Base-by-base conservation (phyloP, 306 rosid species). In the Pueraria montana region DNA sequence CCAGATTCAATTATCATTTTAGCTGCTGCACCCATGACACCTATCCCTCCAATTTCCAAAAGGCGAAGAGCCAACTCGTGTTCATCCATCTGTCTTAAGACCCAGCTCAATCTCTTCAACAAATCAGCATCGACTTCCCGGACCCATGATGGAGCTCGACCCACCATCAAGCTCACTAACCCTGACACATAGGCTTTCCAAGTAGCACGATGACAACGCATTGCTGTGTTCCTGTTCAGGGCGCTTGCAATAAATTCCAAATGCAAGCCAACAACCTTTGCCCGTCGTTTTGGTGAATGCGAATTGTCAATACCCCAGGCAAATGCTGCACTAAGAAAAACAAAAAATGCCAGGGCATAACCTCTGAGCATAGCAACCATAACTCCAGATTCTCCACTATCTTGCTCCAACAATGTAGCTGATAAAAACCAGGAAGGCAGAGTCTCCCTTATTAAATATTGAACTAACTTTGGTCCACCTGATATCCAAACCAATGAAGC, bases 401-500 rank as follows among this genome's bases (percentile, higher is more conserved):
- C 95, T 72, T 77, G 78, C 76, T 90, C 86, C 24, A 75, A 81
- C 62, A 71, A 79, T 74, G 76, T 85, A 52, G 85, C 78, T 4
- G 98, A 90, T 77, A 95, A 80, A 80, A 95, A 92, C 98, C 96
- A 93, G 45, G 93, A 89, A 66, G 98, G 98, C 45, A 95, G 45
- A 61, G 93, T 95, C 82, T 92, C 99, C 67, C 82, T 91, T 45
- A 92, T 89, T 86, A 93, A 78, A 3, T 91, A 87, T 26, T 89
- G 93, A 85, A 92, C 94, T 78, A 95, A 78, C 69, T 79, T 88
- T 13, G 83, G 73, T 14, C 99, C 98, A 36, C 99, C 99, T 21
- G 97, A 88, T 75, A 93, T 79, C 99, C 99, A 93, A 87, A 95
- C 72, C 83, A 95, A 84, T 32, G 93, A 87, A 68, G 99, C 97